Conservation (phyloP, 2,329 filamentous ascomycete species). For the Ascomycota sp. region DNA sequence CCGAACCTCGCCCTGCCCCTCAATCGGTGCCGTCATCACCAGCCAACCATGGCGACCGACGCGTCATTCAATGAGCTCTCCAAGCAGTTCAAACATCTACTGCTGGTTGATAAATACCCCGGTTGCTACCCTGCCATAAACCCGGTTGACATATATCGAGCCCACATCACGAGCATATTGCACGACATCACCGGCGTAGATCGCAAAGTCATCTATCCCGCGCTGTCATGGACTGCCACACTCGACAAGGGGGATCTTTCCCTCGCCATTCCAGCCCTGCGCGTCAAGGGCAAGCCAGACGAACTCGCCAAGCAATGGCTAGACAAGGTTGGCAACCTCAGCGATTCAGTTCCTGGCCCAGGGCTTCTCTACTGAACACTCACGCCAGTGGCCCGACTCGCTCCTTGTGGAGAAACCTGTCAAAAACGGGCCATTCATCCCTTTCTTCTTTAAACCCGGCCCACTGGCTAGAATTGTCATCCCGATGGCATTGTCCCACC, state of each 20-base stretch:
- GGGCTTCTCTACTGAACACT: background rate
- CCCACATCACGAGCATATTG: slow-evolving; percentile 3
- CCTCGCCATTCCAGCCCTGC: slow-evolving; percentile 2
- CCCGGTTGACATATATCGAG: slow-evolving; percentile 3
- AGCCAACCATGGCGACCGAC: slow-evolving; percentile 2
- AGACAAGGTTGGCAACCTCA: slow-evolving; percentile 2
- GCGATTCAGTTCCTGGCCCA: too few relatives aligned
- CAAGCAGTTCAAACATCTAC: slow-evolving; percentile 1
- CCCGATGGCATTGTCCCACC: slow-evolving; percentile 3
- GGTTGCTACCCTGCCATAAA: slow-evolving; percentile 3
- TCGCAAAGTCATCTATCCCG: slow-evolving; percentile 2
- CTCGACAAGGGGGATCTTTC: slow-evolving; percentile 2
- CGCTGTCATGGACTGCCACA: slow-evolving; percentile 3
- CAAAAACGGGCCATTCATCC: slow-evolving; percentile 2
- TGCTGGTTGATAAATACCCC: slow-evolving; percentile 1
- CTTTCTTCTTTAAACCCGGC: slow-evolving; percentile 2
- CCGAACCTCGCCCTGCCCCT: background rate
- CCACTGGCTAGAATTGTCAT: slow-evolving; percentile 3
- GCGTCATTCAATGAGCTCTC: slow-evolving; percentile 1
- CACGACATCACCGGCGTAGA: slow-evolving; percentile 3
- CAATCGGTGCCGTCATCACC: background rate
- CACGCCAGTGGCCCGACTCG: slow-evolving; percentile 2
- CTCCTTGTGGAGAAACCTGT: slow-evolving; percentile 3
- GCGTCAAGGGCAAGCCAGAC: slow-evolving; percentile 3
- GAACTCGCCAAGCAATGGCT: slow-evolving; percentile 3